Evolutionary conservation across 495 filamentous ascomycete genomes (phyloP), one percentile per base, ranked within the genome.

Genomic region (Achaetomiella virescens): DNA sequence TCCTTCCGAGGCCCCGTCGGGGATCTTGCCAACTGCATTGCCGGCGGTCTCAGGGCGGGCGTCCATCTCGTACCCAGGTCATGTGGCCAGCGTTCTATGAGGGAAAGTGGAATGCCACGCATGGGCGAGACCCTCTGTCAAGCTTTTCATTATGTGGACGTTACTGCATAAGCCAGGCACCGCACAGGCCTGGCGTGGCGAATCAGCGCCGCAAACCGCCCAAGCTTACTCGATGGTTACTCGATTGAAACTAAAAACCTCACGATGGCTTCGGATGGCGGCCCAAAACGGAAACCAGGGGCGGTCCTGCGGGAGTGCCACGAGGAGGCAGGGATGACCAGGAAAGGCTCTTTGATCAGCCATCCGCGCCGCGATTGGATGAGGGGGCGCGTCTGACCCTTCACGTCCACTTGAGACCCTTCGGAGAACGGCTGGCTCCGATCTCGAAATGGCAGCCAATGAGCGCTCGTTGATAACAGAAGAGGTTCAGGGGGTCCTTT

Each of bases 221-320:
- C 31, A 57, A 17, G 50, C 38, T 70, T 68, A 68, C 67, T 66
- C 64, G 66, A 68, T 61, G 27, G 49, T 70, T 70, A 70, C 68
- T 70, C 68, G 66, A 70, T 69, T 29, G 59, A 67, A 70, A 70
- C 64, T 63, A 61, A 14, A 57, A 40, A 12, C 6, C 3, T 55
- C 60, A 47, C 56, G 57, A 67, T 61, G 61, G 58, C 58, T 47
- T 65, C 58, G 50, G 33, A 36, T 57, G 48, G 47, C 47, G 24
- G 57, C 59, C 55, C 43, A 60, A 60, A 59, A 53, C 38, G 60
- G 61, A 59, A 61, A 48, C 12, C 31, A 35, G 33, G 25, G 49
- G 24, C 27, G 12, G 24, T 24, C 25, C 17, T 15, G 14, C 27
- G 17, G n/a, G 15, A 22, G 25, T 2, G 12, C 48, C n/a, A 17